Evolutionary conservation across 208 protist species (phyloP).

Genomic region (Crithidia fasciculata): DNA sequence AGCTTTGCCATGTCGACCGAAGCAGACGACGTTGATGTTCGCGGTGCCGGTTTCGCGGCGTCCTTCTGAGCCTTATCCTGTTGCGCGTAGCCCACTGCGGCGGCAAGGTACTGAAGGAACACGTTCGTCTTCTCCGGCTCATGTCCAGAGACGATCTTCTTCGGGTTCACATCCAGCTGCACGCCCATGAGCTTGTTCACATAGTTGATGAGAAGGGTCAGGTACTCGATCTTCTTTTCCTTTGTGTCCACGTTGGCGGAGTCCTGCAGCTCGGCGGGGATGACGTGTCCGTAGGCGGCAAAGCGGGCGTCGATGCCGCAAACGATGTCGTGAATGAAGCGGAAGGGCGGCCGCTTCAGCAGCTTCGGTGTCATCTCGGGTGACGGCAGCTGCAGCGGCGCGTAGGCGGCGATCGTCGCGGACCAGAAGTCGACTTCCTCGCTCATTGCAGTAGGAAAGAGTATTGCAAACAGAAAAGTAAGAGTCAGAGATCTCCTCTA

Average conservation of each 20-base stretch:
- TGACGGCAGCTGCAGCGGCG: slow-evolving; percentile 64
- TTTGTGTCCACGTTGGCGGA: slow-evolving; percentile 72
- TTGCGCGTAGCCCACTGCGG: slow-evolving; percentile 78
- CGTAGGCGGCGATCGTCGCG: slow-evolving; percentile 74
- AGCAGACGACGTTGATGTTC: slow-evolving; percentile 6
- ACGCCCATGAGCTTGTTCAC: slow-evolving; percentile 66
- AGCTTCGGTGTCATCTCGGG: slow-evolving; percentile 86
- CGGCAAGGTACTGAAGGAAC: slow-evolving; percentile 85
- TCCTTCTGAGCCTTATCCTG: slow-evolving; percentile 66
- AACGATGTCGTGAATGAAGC: slow-evolving; percentile 92
- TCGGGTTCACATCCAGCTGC: slow-evolving; percentile 80
- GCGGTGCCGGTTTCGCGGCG: slow-evolving; percentile 6
- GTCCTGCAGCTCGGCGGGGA: slow-evolving; percentile 60
- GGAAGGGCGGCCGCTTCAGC: slow-evolving; percentile 89
- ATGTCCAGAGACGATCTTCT: slow-evolving; percentile 88
- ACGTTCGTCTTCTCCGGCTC: slow-evolving; percentile 91
- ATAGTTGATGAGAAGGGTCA: slow-evolving; percentile 77
- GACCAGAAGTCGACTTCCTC: slow-evolving; percentile 77
- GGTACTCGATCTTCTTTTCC: slow-evolving; percentile 90
- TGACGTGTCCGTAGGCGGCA: slow-evolving; percentile 75
- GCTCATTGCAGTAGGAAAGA: slow-evolving; percentile 4
- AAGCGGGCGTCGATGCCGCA: slow-evolving; percentile 72
- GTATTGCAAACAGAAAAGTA: too few relatives aligned
- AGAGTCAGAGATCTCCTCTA: too few relatives aligned
- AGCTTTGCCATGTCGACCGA: neutral